Conservation (phyloP, 345 rosid species). For the Stellera chamaejasme region DNA sequence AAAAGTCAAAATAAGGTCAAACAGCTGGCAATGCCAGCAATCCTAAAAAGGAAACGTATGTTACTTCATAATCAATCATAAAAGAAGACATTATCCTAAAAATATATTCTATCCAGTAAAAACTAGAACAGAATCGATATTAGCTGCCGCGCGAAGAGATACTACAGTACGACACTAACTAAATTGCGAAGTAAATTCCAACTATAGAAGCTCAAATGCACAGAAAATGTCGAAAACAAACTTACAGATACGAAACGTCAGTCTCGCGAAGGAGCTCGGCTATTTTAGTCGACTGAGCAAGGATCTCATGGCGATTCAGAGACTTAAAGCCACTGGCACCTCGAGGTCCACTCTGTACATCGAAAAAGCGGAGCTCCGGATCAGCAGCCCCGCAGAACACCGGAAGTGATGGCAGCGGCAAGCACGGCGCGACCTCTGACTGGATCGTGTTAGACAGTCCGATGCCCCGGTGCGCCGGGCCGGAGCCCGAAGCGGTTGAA, state of each 20-base stretch:
- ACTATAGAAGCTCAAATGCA: too few species aligned
- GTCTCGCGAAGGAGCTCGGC: slow-evolving; percentile 69
- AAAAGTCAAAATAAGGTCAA: too few species aligned
- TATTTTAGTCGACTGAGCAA: slow-evolving; percentile 58
- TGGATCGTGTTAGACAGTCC: slow-evolving; percentile 84
- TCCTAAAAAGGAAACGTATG: too few species aligned
- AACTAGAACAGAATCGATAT: too few species aligned
- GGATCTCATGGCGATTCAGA: slow-evolving; percentile 59
- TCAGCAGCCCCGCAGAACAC: slow-evolving; percentile 76
- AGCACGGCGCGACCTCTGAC: slow-evolving; percentile 85
- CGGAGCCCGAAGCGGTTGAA: slow-evolving; percentile 37
- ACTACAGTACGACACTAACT: too few species aligned
- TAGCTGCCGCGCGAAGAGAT: too few species aligned
- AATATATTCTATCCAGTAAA: too few species aligned
- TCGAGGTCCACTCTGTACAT: slow-evolving; percentile 28
- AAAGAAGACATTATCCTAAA: too few species aligned
- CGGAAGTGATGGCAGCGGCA: slow-evolving; percentile 89
- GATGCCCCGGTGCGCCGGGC: slow-evolving; percentile 44
- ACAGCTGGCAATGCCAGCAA: too few species aligned
- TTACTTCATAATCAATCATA: too few species aligned
- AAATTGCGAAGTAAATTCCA: too few species aligned
- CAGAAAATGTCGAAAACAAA: not conserved
- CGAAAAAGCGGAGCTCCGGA: slow-evolving; percentile 59
- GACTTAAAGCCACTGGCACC: slow-evolving; percentile 23
- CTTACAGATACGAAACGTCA: slow-evolving; percentile 92